Evolutionary conservation across 495 filamentous ascomycete genomes (phyloP), one percentile per base, ranked within the genome.

Genomic region (Lophiotrema nucula): DNA sequence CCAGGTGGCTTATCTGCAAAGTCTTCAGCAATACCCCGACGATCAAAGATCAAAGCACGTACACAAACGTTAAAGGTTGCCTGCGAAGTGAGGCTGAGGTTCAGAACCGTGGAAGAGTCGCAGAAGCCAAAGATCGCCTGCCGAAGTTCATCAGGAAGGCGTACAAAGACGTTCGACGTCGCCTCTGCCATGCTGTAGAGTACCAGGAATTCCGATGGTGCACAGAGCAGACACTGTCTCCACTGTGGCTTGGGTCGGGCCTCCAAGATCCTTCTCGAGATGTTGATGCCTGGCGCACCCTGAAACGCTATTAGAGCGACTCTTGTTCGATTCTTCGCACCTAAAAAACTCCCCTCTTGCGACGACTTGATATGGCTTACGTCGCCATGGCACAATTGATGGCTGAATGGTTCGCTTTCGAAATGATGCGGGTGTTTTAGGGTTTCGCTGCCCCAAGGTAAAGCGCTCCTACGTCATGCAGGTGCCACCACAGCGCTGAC

Each of bases 71-170:
- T 3, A 21, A 31, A 21, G 11, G 26, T 19, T n/a, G 51, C 41
- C 3, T 33, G 26, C 24, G 38, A 54, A n/a, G 51, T n/a, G 19
- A 44, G 41, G 22, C 51, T 25, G 19, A 54, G 25, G 18, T 35
- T 44, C 18, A 54, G 26, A 22, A 54, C 27, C 13, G 39, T 35
- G 6, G 38, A 44, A 2, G 51, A 47, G 35, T 49, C 28, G 35
- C 53, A 57, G 22, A 39, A 49, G 23, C 21, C 39, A 10, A 57
- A 21, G 10, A 42, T 23, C 2, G 2, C n/a, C 23, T n/a, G n/a
- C 10, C 43, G 43, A 15, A 57, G 45, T 28, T 57, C 53, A 42
- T 57, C 53, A 0, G 53, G 53, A n/a, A 57, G 45, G 27, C 53
- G 44, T n/a, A 27, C 3, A 23, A 57, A 18, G 28, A 47, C 39